Evolutionary conservation across 345 rosid species (phyloP), one percentile per base, ranked within the genome.

Genomic region (Carallia pectinifolia): DNA sequence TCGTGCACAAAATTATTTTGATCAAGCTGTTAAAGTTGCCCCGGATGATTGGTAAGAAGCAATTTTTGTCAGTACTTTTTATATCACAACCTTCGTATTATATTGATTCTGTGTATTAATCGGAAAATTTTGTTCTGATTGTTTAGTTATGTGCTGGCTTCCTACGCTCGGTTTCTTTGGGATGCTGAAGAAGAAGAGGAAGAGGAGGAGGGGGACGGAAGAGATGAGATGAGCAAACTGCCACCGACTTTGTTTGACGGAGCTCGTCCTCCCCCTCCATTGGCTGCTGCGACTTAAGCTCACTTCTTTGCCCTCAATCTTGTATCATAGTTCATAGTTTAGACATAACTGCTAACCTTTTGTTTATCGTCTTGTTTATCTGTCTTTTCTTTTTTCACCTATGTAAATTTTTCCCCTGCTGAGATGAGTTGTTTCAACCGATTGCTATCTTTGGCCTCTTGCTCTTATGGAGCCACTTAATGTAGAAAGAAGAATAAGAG

Each of bases 131-230:
- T 56, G 34, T 30, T 56, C 9, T 56, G 60, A 10, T 56, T 56
- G 16, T 56, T 80, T 85, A 93, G 96, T 74, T 86, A 80, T 75
- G 91, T 94, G 19, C 82, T 91, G 70, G 98, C 98, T 52, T 91
- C 98, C 0, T 90, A 91, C 81, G 96, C 96, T 8, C 77, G 85
- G 55, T 94, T 91, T 74, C 92, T 94, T 13, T 94, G 97, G 97
- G 96, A 94, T 31, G 80, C 93, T 36, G 95, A 89, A 58, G 97
- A 90, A 30, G 94, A 85, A 5, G 93, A 85, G 2, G 91, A 81
- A 31, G 86, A 77, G 1, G 87, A 74, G 23, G 85, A 72, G 0
- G 52, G 27, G 9, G 77, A 38, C n/a, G 39, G 47, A 8, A 77
- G 52, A 23, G 76, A 76, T 52, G 82, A 64, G n/a, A 58, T 66